Percentiles rank a stretch among this genome's conserved stretches.
Evolutionary conservation across 495 filamentous ascomycete genomes (phyloP).

Genomic region (Penicillium paradoxum): DNA sequence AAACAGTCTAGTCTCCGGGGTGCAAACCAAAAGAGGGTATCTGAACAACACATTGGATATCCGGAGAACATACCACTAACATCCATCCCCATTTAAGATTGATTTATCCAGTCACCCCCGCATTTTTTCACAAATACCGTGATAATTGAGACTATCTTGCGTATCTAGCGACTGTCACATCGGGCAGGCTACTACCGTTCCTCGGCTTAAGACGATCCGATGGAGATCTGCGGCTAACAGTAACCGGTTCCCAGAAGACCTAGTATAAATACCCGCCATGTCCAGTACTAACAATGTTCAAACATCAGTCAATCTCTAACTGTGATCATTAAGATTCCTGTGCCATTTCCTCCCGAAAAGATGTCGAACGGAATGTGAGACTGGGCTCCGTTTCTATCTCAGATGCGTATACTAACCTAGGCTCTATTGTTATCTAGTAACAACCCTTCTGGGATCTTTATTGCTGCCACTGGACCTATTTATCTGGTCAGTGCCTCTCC

Average conservation of each 20-base stretch:
- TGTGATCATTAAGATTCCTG: not conserved
- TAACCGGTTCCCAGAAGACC: not conserved
- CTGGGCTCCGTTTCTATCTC: not conserved
- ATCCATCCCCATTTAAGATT: too few relatives aligned
- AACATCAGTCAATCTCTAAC: not conserved
- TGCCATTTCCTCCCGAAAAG: not conserved
- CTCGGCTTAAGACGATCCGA: not conserved
- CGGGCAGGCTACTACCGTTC: not conserved
- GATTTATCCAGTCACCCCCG: too few relatives aligned
- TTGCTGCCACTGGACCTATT: not conserved
- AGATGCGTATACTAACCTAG: not conserved
- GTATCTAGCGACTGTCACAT: not conserved
- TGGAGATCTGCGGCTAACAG: not conserved
- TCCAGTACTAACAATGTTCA: not conserved
- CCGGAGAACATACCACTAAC: too few relatives aligned
- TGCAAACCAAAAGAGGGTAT: too few relatives aligned
- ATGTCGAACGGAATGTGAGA: not conserved
- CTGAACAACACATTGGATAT: too few relatives aligned
- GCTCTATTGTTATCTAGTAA: not conserved
- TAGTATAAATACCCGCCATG: not conserved
- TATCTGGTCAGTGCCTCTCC: not conserved
- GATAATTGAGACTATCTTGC: not conserved
- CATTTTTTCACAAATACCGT: not conserved
- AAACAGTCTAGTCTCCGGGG: too few relatives aligned
- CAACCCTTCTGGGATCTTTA: not conserved